Conservation (phyloP, 2,329 filamentous ascomycete species). For the Nectriaceae sp. region DNA sequence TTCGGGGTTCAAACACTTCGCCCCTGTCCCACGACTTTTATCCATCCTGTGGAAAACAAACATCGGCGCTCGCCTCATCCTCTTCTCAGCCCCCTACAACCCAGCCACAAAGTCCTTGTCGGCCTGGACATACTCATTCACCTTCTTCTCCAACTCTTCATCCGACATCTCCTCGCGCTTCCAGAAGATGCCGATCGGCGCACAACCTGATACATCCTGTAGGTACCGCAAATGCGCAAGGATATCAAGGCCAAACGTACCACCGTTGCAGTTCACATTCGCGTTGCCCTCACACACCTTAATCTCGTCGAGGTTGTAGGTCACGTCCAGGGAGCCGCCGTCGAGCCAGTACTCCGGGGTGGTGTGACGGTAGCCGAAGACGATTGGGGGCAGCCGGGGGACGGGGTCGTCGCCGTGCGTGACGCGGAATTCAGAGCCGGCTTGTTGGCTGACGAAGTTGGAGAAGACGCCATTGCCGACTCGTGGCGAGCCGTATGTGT, state of each 20-base stretch:
- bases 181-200: slow-evolving; percentile 22
- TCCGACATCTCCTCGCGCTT: slow-evolving; percentile 30
- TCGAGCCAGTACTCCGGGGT: slow-evolving; percentile 69
- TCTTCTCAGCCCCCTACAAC: too few relatives aligned
- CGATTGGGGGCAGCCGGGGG: slow-evolving; percentile 63
- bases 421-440: slow-evolving; percentile 59
- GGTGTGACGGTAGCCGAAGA: slow-evolving; percentile 65
- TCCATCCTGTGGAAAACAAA: too few relatives aligned
- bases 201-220: slow-evolving; percentile 43
- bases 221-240: slow-evolving; percentile 54
- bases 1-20: too few relatives aligned
- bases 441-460: slow-evolving; percentile 53
- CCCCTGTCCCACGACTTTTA: too few relatives aligned
- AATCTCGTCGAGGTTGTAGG: slow-evolving; percentile 43
- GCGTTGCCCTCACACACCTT: slow-evolving; percentile 50
- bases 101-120: slow-evolving; percentile 38
- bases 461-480: slow-evolving; percentile 60
- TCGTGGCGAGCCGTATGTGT: slow-evolving; percentile 68
- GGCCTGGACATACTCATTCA: slow-evolving; percentile 37
- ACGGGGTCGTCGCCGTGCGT: slow-evolving; percentile 70
- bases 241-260: slow-evolving; percentile 45
- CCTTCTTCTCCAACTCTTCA: slow-evolving; percentile 39
- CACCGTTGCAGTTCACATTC: slow-evolving; percentile 54
- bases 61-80: too few relatives aligned
- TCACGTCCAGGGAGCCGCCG: slow-evolving; percentile 33